Base-by-base conservation (phyloP, 2,329 filamentous ascomycete species). In the Helicocarpus griseus region DNA sequence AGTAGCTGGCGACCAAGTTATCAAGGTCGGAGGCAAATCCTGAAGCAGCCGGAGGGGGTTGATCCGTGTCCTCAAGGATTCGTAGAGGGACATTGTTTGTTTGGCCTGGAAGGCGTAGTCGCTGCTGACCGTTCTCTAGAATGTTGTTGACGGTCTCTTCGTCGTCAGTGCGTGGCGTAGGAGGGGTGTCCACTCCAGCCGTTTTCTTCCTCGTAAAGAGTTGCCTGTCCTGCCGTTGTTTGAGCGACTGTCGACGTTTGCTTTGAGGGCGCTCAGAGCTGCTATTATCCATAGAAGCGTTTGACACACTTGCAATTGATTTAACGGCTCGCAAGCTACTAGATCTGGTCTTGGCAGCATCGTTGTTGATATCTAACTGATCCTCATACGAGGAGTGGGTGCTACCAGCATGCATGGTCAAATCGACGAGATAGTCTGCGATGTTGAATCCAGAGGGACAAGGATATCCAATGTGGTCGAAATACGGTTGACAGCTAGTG, bases 371-470 rank as follows among this genome's bases (percentile, higher is more conserved):
- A 51, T 84, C 80, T 31, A 84, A 79, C 51, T 81, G 77, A 41
- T 79, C 72, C 46, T 82, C 80, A 28, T 82, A 76, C 9, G 77
- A 71, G 1, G 77, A 75, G 35, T 70, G 73, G 13, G 77, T 73
- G 49, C 77, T 76, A 53, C 87, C 81, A 22, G 89, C 90, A 66
- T 98, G 93, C 91, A 98, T 97, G 0, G 93, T 97, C 38, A 98
- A 77, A 66, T 98, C 93, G 28, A 98, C 90, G 4, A 98, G 80
- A 64, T 96, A 98, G 67, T 98, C 93, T 3, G 93, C 93, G 68
- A 98, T 97, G 63, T 98, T 98, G 78, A 97, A 98, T 2, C 94
- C 94, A 22, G 90, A 86, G 9, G 93, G 93, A 63, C 94, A 98
- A 46, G 86, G 77, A 67, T 96, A 98, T 40, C 93, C 94, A 55